Conservation (phyloP, 202 grass and related monocot genomes). For the Carex arenaria region DNA sequence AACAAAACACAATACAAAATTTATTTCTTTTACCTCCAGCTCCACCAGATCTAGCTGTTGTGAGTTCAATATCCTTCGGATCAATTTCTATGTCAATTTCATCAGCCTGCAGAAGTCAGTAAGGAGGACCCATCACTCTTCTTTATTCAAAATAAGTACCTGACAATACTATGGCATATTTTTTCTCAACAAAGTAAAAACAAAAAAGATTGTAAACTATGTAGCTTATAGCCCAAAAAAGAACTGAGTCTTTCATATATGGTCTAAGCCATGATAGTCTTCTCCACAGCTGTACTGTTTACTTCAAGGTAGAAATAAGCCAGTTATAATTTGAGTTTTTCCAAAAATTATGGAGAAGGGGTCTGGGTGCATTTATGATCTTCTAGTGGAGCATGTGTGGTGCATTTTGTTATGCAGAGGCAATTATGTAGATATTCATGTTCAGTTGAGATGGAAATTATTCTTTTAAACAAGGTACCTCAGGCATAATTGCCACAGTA, state of each 20-base stretch:
- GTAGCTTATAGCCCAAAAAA: neutral
- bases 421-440: neutral
- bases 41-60: slow-evolving; percentile 92
- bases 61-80: slow-evolving; percentile 95
- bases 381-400: neutral
- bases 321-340: neutral
- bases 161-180: neutral
- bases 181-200: neutral
- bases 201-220: neutral
- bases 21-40: slow-evolving; percentile 67
- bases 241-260: neutral
- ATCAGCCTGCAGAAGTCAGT: slow-evolving; percentile 49
- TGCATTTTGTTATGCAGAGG: neutral
- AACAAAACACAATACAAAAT: slow-evolving; percentile 4
- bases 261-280: neutral
- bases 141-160: neutral
- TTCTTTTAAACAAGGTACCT: slow-evolving; percentile 41
- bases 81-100: slow-evolving; percentile 97
- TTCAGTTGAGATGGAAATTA: neutral
- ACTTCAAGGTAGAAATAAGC: neutral
- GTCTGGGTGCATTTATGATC: neutral
- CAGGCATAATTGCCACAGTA: slow-evolving; percentile 97
- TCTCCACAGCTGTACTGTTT: neutral
- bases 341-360: neutral
- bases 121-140: neutral